phyloP scores from a whole-genome alignment of 1,284 basidiomycete genomes.

The Papiliotrema flavescens region DNA sequence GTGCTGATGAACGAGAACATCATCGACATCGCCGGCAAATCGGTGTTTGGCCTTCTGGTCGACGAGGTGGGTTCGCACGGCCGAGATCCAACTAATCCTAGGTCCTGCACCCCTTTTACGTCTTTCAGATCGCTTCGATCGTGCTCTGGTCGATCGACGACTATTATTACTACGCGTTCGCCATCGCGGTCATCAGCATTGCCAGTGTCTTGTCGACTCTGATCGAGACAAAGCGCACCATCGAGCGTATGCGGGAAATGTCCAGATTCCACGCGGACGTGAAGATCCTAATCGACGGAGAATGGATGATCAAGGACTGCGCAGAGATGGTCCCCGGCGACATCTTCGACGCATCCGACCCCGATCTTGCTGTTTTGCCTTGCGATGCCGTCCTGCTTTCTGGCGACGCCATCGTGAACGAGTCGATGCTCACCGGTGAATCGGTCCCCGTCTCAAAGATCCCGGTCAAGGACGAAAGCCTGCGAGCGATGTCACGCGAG shows the following conservation, averaged over 20 bases:
- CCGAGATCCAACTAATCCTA: constrained; percentile 38
- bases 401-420: constrained; percentile 96
- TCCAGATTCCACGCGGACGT: constrained; percentile 84
- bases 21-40: constrained; percentile 89
- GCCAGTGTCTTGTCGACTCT: constrained; percentile 83
- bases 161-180: constrained; percentile 97
- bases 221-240: constrained; percentile 91
- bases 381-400: constrained; percentile 89
- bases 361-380: constrained; percentile 73
- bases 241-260: constrained; percentile 94
- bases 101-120: constrained; percentile 94
- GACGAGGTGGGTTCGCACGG: constrained; percentile 69
- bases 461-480: constrained; percentile 63
- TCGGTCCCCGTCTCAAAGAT: constrained; percentile 63
- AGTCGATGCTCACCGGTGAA: constrained; percentile 95
- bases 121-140: constrained; percentile 97
- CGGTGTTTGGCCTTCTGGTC: constrained; percentile 72
- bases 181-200: constrained; percentile 88
- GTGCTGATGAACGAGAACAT: constrained; percentile 80
- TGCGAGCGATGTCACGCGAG: constrained; percentile 64
- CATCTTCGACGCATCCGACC: constrained; percentile 79
- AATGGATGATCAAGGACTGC: constrained; percentile 72
- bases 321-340: constrained; percentile 87
- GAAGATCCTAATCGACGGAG: constrained; percentile 65
- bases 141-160: constrained; percentile 91